Evolutionary conservation across 768 basidiomycete genomes (phyloP), one percentile per base, ranked within the genome.

Genomic region (Kwoniella heveanensis): DNA sequence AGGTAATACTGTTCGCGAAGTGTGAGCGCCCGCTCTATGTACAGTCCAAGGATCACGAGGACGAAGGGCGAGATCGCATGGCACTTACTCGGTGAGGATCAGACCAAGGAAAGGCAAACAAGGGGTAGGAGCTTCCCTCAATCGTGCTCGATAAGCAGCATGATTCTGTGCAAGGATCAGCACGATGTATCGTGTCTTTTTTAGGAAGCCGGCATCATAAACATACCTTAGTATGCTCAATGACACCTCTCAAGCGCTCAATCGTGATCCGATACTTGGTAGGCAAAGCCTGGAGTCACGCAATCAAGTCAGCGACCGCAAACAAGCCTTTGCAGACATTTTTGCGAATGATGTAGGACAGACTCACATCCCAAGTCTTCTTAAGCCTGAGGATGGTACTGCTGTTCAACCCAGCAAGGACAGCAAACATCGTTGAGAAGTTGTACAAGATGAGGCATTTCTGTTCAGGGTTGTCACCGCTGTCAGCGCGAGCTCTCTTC

Each of bases 81-180:
- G n/a, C 30, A 66, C 78, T 69, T 46, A 79, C 78, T 79, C 78
- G 51, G 75, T 79, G 27, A 81, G 64, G 55, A 80, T 77, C 83
- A 74, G 81, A 86, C 94, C 95, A 52, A 99, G 84, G 85, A 98
- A 99, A 1, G 95, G 95, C 37, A 99, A 87, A 24, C 92, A 92
- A 8, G 95, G 93, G 13, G 92, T 90, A 4, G 87, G 85, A n/a
- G 89, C 92, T 70, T 89, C 90, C 55, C 92, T 87, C 65, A 99
- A 85, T 69, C 85, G 87, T 57, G 86, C 85, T 64, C 96, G 90
- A 79, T 99, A 99, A 4, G 72, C 73, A 8, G 70, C 70, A 47
- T 79, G 77, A 61, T 81, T 95, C 90, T 74, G 89, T 21, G 49
- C 37, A 27, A 10, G 15, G 13, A 22, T 55, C 47, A 37, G 90